A percentile compares a stretch with the other conserved stretches of the same genome.
phyloP scores from a whole-genome alignment of 768 basidiomycete genomes.

The Dacryopinax primogenitus region DNA sequence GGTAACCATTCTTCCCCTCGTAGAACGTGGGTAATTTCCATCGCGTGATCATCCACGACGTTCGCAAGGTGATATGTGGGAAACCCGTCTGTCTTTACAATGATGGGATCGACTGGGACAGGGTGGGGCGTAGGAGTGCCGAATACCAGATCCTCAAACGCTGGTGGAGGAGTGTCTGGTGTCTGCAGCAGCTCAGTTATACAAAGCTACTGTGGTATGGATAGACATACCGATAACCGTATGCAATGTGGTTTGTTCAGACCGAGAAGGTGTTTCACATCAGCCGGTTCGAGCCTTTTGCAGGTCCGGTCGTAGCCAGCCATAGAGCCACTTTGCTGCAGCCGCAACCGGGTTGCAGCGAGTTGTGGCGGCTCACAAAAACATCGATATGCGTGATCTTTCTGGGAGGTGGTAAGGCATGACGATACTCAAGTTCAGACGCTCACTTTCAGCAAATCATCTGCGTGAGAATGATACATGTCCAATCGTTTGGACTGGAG shows the following conservation, averaged over 20 bases:
- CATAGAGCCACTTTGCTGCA: conserved; percentile 61
- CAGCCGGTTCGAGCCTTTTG: conserved; percentile 73
- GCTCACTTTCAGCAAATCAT: conserved; percentile 62
- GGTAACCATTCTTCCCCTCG: conserved; percentile 98
- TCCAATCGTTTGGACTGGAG: conserved; percentile 75
- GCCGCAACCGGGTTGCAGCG: conserved; percentile 48
- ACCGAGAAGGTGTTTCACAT: conserved; percentile 56
- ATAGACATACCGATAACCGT: conserved; percentile 67
- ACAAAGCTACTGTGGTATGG: neutral
- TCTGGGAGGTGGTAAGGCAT: conserved; percentile 33
- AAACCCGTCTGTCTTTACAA: conserved; percentile 83
- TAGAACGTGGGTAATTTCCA: conserved; percentile 91
- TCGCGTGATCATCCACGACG: conserved; percentile 89
- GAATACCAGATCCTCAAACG: conserved; percentile 60
- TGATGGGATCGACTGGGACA: conserved; percentile 74
- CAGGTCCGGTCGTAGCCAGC: conserved; percentile 81
- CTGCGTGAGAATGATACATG: conserved; percentile 62
- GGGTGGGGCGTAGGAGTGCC: conserved; percentile 43
- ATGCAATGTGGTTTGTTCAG: conserved; percentile 71
- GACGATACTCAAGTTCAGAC: neutral
- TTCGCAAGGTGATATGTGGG: conserved; percentile 96
- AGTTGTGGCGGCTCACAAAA: conserved; percentile 76
- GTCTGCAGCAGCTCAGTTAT: conserved; percentile 24
- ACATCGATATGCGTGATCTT: conserved; percentile 84
- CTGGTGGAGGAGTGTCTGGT: conserved; percentile 38